A percentile compares a stretch with the other conserved stretches of the same genome.
These are phyloP conservation scores for Talaromyces sp. DNA, from an alignment of 2,329 filamentous ascomycete species.

Conservation along the genomic window DNA sequence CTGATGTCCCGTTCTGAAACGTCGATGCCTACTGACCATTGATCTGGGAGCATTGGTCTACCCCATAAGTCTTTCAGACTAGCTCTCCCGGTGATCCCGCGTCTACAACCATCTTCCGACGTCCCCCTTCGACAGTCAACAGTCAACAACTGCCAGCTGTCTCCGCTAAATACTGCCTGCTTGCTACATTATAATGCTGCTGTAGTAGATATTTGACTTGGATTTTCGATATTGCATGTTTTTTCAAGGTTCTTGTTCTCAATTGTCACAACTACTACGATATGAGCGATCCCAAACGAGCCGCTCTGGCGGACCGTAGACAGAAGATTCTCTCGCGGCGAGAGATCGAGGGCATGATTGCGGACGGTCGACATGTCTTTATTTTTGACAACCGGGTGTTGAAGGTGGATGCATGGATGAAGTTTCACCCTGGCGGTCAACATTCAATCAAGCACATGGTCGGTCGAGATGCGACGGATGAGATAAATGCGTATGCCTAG, in stretches of 20 bases:
- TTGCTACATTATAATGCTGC: background rate
- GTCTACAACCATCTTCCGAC: background rate
- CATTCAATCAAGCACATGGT: conserved; percentile 92
- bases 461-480: conserved; percentile 88
- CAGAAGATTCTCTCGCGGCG: conserved; percentile 53
- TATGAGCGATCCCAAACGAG: conserved; percentile 3
- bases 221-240: background rate
- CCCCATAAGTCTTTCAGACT: background rate
- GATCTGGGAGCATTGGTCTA: background rate
- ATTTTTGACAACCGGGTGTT: conserved; percentile 78
- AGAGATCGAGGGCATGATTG: conserved; percentile 77
- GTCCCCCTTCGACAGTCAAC: background rate
- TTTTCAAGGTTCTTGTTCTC: background rate
- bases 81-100: background rate
- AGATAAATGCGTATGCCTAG: conserved; percentile 75
- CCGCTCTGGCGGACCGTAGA: conserved; percentile 31
- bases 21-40: background rate
- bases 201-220: background rate
- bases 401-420: conserved; percentile 83
- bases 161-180: background rate
- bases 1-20: background rate
- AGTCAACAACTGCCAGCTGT: background rate
- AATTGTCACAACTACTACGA: background rate
- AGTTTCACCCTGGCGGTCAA: conserved; percentile 86
- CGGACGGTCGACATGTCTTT: conserved; percentile 72